phyloP scores from a whole-genome alignment of 2,329 filamentous ascomycete genomes.

The Pezicula neosporulosa region DNA sequence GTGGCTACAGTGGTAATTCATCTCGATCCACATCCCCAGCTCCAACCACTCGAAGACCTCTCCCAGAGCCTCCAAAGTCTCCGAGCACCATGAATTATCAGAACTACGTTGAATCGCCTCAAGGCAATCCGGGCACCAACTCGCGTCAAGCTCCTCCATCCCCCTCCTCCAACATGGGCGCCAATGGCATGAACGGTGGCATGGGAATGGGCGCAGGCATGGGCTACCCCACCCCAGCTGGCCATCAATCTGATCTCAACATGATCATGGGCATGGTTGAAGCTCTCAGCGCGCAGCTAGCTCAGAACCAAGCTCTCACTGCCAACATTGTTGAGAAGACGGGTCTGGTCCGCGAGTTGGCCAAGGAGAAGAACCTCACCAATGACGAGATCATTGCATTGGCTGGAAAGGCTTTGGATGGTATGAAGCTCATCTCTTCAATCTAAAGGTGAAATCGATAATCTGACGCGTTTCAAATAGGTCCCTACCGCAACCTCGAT shows the following conservation, averaged over 20 bases:
- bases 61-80: not conserved
- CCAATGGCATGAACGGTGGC: conserved; percentile 27
- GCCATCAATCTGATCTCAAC: conserved; percentile 65
- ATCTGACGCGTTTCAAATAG: conserved; percentile 31
- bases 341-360: conserved; percentile 56
- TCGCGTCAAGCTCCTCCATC: conserved; percentile 27
- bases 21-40: conserved; percentile 1
- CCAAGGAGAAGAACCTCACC: conserved; percentile 45
- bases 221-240: conserved; percentile 55
- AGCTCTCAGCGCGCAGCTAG: conserved; percentile 41
- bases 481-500: conserved; percentile 57
- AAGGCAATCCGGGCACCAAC: conserved; percentile 11
- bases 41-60: not conserved
- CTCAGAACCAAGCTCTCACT: conserved; percentile 52
- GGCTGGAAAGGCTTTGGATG: conserved; percentile 53
- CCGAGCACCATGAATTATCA: conserved; percentile 15
- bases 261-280: conserved; percentile 68
- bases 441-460: not conserved
- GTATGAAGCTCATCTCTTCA: conserved; percentile 33
- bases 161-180: conserved; percentile 23
- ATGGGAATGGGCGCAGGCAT: conserved; percentile 38
- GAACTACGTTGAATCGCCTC: conserved; percentile 21
- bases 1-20: not conserved
- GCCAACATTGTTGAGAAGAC: conserved; percentile 63
- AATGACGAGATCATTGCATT: conserved; percentile 57